Evolutionary conservation across 208 protist species (phyloP).

Genomic region (Angomonas deanei): DNA sequence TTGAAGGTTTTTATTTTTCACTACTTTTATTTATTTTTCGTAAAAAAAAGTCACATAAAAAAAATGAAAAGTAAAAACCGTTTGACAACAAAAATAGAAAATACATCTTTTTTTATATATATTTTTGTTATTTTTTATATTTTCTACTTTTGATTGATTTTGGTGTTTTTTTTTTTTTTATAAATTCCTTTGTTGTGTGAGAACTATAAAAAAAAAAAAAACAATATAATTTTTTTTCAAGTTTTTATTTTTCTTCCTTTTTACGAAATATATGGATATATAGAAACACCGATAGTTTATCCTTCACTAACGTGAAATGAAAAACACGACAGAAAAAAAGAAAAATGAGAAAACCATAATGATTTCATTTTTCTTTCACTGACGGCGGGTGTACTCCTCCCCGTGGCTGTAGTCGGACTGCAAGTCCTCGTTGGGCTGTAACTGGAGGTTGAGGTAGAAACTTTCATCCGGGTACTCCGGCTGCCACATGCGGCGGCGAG

Average conservation of each 20-base stretch:
- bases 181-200: no score
- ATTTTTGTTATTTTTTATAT: slow-evolving; percentile 4
- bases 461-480: slow-evolving; percentile 37
- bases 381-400: not conserved
- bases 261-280: slow-evolving; percentile 1
- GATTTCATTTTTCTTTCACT: not conserved
- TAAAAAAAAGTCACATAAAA: slow-evolving; percentile 9
- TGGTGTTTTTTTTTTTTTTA: not conserved
- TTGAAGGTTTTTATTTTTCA: not conserved
- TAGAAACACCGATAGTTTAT: not conserved
- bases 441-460: slow-evolving; percentile 60
- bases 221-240: not conserved
- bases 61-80: not conserved
- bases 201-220: slow-evolving; percentile 3
- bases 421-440: slow-evolving; percentile 11
- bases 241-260: slow-evolving; percentile 8
- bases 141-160: not conserved
- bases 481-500: slow-evolving; percentile 38
- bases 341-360: not conserved
- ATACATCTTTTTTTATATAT: no score
- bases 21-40: slow-evolving; percentile 6
- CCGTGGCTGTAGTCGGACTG: not conserved
- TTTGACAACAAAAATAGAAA: slow-evolving; percentile 2
- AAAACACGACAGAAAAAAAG: slow-evolving; percentile 2
- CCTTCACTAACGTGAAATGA: not conserved